Conservation (phyloP, 768 basidiomycete species). For the Hypholoma sublateritium region DNA sequence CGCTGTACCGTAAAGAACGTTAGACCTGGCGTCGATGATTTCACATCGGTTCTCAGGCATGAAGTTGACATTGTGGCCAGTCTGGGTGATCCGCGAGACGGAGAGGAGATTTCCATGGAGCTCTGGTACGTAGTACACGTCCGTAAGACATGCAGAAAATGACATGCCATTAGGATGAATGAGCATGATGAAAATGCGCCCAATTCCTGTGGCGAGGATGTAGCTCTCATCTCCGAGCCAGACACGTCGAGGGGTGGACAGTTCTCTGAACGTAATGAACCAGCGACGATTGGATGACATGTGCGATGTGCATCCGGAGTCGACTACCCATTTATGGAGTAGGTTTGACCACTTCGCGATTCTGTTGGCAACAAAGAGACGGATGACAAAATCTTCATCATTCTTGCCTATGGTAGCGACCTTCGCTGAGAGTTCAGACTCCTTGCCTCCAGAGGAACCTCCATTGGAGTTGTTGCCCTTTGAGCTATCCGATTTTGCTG, state of each 20-base stretch:
- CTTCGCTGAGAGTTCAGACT: background rate
- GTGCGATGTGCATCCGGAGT: constrained; percentile 14
- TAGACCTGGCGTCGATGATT: background rate
- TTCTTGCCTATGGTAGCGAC: background rate
- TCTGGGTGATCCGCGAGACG: constrained; percentile 2
- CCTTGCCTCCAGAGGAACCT: background rate
- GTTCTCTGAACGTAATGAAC: constrained; percentile 8
- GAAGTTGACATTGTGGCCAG: background rate
- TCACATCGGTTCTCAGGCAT: background rate
- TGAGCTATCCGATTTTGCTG: background rate
- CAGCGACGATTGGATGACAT: constrained; percentile 12
- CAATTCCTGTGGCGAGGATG: constrained; percentile 12
- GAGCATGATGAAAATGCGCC: background rate
- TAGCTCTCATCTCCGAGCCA: constrained; percentile 15
- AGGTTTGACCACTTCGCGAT: background rate
- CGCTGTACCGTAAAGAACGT: background rate
- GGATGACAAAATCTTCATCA: background rate
- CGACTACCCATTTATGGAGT: constrained; percentile 10
- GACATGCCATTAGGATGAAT: background rate
- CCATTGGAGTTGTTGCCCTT: background rate
- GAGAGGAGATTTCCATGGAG: constrained; percentile 7
- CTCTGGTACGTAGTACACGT: constrained; percentile 4
- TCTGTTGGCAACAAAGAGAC: constrained; percentile 7
- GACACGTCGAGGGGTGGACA: constrained; percentile 4
- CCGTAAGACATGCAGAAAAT: background rate